phyloP scores from a whole-genome alignment of 164 flowering plant species.

The Vitis riparia region DNA sequence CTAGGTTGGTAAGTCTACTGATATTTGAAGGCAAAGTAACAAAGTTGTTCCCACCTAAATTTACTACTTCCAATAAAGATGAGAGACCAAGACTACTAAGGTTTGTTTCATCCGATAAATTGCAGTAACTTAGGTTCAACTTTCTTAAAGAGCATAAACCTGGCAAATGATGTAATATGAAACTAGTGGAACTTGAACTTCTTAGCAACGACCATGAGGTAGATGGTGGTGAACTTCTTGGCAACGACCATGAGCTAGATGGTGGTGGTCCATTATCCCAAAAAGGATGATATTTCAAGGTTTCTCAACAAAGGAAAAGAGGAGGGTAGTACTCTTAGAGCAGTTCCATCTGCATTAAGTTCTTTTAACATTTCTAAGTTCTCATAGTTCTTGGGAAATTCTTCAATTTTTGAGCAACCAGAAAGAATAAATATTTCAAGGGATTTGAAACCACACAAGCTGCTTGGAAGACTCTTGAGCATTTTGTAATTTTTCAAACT shows the following conservation, averaged over 20 bases:
- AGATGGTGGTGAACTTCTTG: neutral
- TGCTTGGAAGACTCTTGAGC: conserved; percentile 8
- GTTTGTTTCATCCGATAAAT: neutral
- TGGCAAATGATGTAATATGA: neutral
- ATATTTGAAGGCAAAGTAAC: no score
- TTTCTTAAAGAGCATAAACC: neutral
- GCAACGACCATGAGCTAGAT: conserved; percentile 4
- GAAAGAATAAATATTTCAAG: neutral
- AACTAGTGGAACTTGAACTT: neutral
- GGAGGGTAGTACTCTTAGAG: neutral
- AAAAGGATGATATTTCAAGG: no score
- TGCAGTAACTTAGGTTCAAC: neutral
- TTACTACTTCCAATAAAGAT: neutral
- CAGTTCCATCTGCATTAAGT: no score
- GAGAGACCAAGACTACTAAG: neutral
- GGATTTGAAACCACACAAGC: neutral
- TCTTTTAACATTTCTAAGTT: no score
- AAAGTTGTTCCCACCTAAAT: neutral
- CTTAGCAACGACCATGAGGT: neutral
- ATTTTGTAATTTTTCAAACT: conserved; percentile 8
- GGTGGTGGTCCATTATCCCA: neutral
- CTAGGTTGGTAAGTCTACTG: no score
- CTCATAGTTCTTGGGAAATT: no score
- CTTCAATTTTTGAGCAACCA: no score
- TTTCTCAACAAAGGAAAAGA: neutral